Base-by-base conservation (phyloP, 2,329 filamentous ascomycete species). In the Sporothrix brunneoviolacea region DNA sequence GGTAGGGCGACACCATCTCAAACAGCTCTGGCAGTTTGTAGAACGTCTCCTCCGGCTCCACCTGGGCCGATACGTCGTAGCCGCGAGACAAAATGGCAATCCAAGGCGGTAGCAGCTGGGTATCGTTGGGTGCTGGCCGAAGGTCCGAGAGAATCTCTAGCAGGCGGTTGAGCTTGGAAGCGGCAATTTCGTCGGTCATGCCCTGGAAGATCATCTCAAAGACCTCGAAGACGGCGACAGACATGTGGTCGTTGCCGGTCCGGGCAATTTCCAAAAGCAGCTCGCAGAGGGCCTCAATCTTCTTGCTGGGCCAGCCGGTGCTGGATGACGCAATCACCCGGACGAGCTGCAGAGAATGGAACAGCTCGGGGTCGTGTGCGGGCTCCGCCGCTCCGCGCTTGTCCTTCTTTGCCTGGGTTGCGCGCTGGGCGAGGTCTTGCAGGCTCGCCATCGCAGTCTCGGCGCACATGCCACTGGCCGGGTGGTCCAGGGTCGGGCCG, bases 171-270 rank as follows among this genome's bases (percentile, higher is more conserved):
- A 98, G 76, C 69, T 97, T 98, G 1, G 88, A 80, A 3, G 90
- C 94, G 0, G 91, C 88, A 43, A 91, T 77, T 58, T 95, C 89
- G 58, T 91, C 86, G n/a, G 75, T 80, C 85, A 98, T 91, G 8
- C 90, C 86, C 60, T 86, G 85, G 58, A 98, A 97, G 39, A 97
- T 95, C 65, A 95, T 86, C 66, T 98, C 93, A 61, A 98, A 98
- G 4, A 97, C 91, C 58, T 96, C 91, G 60, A 98, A 96, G 0
- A 91, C 87, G 10, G 88, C 86, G 84, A 97, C 94, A 28, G 91
- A 95, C 74, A 98, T 84, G 66, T 91, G 95, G 65, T 97, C 91
- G 65, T 94, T 96, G 66, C 83, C 93, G 8, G 87, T 91, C 62
- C 84, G 84, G 27, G 91, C 91, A 55, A 97, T 95, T 58, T 83